Conservation (phyloP, 495 filamentous ascomycete species). For the Trichoderma asperelloides region DNA sequence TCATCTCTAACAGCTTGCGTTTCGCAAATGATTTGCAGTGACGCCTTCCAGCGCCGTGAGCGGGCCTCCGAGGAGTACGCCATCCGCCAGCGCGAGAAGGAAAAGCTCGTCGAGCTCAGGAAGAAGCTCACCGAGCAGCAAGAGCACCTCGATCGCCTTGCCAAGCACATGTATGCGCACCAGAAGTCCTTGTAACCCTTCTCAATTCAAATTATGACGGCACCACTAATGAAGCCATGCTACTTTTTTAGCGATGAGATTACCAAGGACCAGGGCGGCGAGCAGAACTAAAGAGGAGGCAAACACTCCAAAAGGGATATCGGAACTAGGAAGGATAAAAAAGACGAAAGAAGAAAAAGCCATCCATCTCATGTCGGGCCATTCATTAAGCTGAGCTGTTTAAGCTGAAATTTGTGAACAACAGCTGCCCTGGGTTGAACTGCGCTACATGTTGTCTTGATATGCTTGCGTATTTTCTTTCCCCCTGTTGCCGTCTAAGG, state of each 20-base stretch:
- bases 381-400: not conserved
- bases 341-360: not conserved
- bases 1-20: not conserved
- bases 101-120: slow-evolving; percentile 69
- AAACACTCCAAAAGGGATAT: slow-evolving; percentile 25
- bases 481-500: not conserved
- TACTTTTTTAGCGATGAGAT: slow-evolving; percentile 50
- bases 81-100: slow-evolving; percentile 74
- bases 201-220: not conserved
- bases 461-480: not conserved
- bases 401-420: not conserved
- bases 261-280: slow-evolving; percentile 57
- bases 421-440: not conserved
- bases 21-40: slow-evolving; percentile 39
- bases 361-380: not conserved
- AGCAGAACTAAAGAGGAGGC: slow-evolving; percentile 51
- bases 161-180: slow-evolving; percentile 66
- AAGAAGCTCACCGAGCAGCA: slow-evolving; percentile 73
- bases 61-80: slow-evolving; percentile 74
- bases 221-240: not conserved
- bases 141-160: slow-evolving; percentile 71
- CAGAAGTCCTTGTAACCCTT: slow-evolving; percentile 10
- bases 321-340: not conserved
- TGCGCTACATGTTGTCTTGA: not conserved
- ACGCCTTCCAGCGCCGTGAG: slow-evolving; percentile 87